Conservation (phyloP, 371 early-diverging fungal genomes). For the Cokeromyces recurvatus region DNA sequence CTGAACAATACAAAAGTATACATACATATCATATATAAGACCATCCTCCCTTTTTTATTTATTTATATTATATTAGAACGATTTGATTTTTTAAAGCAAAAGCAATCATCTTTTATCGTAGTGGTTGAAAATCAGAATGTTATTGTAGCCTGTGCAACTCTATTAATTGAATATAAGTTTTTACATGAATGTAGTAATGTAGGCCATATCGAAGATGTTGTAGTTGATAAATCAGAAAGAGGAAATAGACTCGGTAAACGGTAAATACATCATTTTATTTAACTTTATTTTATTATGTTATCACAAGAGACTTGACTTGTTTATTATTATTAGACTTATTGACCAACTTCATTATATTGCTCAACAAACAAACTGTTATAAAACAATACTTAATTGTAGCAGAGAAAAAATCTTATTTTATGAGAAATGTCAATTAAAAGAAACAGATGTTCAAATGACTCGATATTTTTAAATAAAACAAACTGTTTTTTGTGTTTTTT, state of each 20-base stretch:
- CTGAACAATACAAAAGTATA: slow-evolving; percentile 55
- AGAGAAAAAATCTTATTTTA: slow-evolving; percentile 89
- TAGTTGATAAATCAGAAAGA: slow-evolving; percentile 82
- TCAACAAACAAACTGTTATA: slow-evolving; percentile 59
- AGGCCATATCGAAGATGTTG: slow-evolving; percentile 89
- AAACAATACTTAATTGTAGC: slow-evolving; percentile 82
- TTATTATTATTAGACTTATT: slow-evolving; percentile 43
- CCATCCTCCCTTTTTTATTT: background rate
- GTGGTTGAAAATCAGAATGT: slow-evolving; percentile 64
- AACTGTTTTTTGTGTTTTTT: too few relatives aligned
- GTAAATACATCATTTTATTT: too few relatives aligned
- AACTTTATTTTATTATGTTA: background rate
- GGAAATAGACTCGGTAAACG: slow-evolving; percentile 74
- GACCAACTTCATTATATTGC: slow-evolving; percentile 62
- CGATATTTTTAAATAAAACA: slow-evolving; percentile 51
- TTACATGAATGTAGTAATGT: slow-evolving; percentile 79
- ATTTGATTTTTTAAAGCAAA: slow-evolving; percentile 58
- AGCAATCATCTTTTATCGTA: slow-evolving; percentile 61
- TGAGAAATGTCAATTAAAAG: slow-evolving; percentile 85
- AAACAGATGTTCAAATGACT: slow-evolving; percentile 86
- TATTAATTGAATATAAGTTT: slow-evolving; percentile 93
- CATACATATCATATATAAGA: background rate
- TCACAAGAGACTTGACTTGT: background rate
- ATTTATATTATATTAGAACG: slow-evolving; percentile 50
- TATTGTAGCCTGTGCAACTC: slow-evolving; percentile 88